Conservation (phyloP, 257 asterid genomes). For the Eustoma russellianum region DNA sequence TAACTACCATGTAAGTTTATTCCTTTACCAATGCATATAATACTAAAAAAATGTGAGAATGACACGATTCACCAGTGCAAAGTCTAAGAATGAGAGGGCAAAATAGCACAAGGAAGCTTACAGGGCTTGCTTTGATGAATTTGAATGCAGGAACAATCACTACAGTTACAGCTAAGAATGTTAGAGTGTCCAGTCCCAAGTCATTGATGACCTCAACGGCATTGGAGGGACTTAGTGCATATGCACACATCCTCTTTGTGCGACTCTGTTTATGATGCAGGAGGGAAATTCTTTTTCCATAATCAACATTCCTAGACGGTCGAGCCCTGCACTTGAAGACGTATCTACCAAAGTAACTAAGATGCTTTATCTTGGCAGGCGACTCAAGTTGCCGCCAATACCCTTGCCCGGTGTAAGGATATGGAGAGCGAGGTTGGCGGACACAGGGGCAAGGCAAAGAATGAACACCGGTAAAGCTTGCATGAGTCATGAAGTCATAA, state of each 20-base stretch:
- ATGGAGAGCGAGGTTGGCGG: conserved; percentile 23
- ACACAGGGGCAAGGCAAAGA: conserved; percentile 20
- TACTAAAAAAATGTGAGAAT: not conserved
- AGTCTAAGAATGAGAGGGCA: too few species aligned
- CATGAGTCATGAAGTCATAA: conserved; percentile 30
- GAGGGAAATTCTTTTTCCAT: conserved; percentile 29
- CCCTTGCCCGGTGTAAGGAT: conserved; percentile 25
- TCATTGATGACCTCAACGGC: conserved; percentile 96
- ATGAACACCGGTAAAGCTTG: conserved; percentile 28
- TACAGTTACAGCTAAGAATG: conserved; percentile 89
- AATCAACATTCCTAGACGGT: conserved; percentile 14
- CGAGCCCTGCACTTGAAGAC: conserved; percentile 32
- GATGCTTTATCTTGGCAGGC: conserved; percentile 25
- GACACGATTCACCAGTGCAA: not conserved
- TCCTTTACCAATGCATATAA: not conserved
- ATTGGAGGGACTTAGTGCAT: conserved; percentile 58
- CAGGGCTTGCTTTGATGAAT: conserved; percentile 90
- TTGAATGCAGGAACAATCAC: conserved; percentile 89
- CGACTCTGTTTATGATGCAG: conserved; percentile 19
- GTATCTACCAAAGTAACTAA: conserved; percentile 24
- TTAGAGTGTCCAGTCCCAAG: conserved; percentile 83
- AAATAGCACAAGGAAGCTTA: conserved; percentile 29
- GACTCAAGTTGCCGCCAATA: conserved; percentile 27
- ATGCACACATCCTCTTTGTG: conserved; percentile 34
- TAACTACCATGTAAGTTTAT: not conserved